These are phyloP conservation scores for Fraxinus excelsior DNA, from an alignment of 257 asterid genomes.

Conservation along the genomic window DNA sequence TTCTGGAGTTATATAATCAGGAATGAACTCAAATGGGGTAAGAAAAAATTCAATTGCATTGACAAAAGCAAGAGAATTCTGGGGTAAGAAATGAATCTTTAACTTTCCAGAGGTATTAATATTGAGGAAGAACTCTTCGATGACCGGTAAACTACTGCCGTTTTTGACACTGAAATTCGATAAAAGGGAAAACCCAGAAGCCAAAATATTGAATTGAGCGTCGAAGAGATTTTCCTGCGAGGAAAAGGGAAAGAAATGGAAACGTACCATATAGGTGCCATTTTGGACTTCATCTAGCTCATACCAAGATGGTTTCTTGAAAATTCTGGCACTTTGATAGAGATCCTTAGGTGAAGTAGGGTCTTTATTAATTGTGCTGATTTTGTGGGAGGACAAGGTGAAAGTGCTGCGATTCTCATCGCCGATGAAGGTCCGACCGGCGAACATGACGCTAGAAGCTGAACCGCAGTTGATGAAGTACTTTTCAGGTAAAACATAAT, in stretches of 20 bases:
- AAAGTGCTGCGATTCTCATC: constrained; percentile 24
- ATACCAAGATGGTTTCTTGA: constrained; percentile 32
- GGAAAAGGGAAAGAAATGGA: constrained; percentile 42
- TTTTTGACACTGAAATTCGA: constrained; percentile 36
- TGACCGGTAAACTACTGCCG: constrained; percentile 19
- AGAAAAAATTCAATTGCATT: constrained; percentile 59
- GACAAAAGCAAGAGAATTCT: constrained; percentile 43
- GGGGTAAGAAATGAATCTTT: constrained; percentile 39
- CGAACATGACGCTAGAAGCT: not conserved
- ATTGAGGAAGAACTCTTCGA: constrained; percentile 46
- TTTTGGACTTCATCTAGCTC: constrained; percentile 13
- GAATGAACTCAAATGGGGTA: constrained; percentile 40
- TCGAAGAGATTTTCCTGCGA: constrained; percentile 18
- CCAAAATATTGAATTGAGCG: constrained; percentile 43
- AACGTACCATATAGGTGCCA: constrained; percentile 46
- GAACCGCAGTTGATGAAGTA: constrained; percentile 71
- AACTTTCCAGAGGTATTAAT: constrained; percentile 27
- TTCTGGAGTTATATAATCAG: constrained; percentile 11
- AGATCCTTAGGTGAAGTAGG: constrained; percentile 2
- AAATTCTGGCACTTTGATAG: constrained; percentile 40
- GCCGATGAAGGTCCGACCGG: constrained; percentile 33
- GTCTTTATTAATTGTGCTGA: not conserved
- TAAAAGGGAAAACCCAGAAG: constrained; percentile 35
- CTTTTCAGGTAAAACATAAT: constrained; percentile 30
- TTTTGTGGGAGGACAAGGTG: not conserved